Base-by-base conservation (phyloP, 441 rosid species). In the Eruca vesicaria region DNA sequence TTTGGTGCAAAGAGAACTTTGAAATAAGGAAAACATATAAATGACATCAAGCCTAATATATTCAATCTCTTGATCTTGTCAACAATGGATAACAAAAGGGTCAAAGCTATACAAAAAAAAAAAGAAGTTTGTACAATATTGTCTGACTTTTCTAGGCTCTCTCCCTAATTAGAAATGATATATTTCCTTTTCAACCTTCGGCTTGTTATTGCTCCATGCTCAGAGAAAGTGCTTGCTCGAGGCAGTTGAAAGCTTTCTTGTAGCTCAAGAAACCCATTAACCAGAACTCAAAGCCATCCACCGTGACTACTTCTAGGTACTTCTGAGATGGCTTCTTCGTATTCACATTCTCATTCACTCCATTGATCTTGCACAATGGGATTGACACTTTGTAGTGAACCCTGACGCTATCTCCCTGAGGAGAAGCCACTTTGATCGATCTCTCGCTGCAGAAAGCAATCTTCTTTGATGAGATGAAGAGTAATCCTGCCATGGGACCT, bases 401-500 rank as follows among this genome's bases (percentile, higher is more conserved):
- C 3, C 26, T 23, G 2, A 23, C 3, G 26, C 3, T 23, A 3
- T 23, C 26, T 23, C 26, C 26, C 3, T 23, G 59, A 5, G 91
- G 82, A 32, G 88, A 81, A 65, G 84, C 59, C 48, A 91, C 69
- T 57, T 87, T 84, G 36, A 91, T 83, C 0, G 90, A 89, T 82
- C 84, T 86, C 36, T 91, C 91, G 11, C 97, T 89, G 79, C 94
- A 88, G 61, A 91, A 91, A 5, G 91, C 87, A 26, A 89, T 56
- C 78, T 84, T 87, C 57, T 52, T 52, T 9, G 57, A 52, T 52
- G 57, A 52, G 26, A 52, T 84, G 68, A 87, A 91, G 57, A 89
- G 84, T 23, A 91, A 86, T 20, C 94, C 94, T 0, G 90, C 87
- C 4, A 90, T 86, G 7, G 97, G 97, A 52, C 97, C 94, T 3